Evolutionary conservation across 169 alveolate species (phyloP), one percentile per base, ranked within the genome.

Genomic region (Cryptosporidium tyzzeri): DNA sequence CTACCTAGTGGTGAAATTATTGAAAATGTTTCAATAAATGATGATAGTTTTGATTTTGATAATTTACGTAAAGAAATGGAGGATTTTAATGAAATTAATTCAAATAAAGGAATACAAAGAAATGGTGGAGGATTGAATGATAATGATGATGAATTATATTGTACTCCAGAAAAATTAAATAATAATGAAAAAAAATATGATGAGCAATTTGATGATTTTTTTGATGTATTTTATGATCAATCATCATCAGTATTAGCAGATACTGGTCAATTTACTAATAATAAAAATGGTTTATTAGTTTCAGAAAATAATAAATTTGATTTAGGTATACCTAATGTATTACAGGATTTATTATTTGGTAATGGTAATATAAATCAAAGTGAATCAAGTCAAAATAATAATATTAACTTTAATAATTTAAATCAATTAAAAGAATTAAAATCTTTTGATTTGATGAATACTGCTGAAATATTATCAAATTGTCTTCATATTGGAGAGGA

Each of bases 151-250:
- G 59, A 70, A 37, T 68, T 31, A 14, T n/a, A 35, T 33, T 29
- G 35, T 37, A 21, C 26, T 4, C 7, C 2, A 23, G 31, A 23
- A 23, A 26, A 37, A 16, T 16, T 29, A 41, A 41, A 12, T 35
- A 48, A 70, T 70, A 44, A 44, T 70, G 44, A 59, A 44, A 23
- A 65, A 16, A 61, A 50, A 41, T 10, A 23, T 21, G 65, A 23
- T 80, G 89, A 58, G 35, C 14, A 14, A 9, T 80, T 80, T 80
- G 89, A 65, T 80, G 89, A 80, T 67, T 80, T 80, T 21, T 80
- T 80, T 62, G 89, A 80, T 41, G 44, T 80, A 61, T 80, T 80
- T 59, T 80, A 80, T 41, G 89, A 80, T 59, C 89, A 59, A 80
- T 61, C 89, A 48, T 62, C 73, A 6, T 41, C 75, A 29, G 59